phyloP scores from a whole-genome alignment of 345 rosid genomes.

The Psidium friedrichsthalianum region DNA sequence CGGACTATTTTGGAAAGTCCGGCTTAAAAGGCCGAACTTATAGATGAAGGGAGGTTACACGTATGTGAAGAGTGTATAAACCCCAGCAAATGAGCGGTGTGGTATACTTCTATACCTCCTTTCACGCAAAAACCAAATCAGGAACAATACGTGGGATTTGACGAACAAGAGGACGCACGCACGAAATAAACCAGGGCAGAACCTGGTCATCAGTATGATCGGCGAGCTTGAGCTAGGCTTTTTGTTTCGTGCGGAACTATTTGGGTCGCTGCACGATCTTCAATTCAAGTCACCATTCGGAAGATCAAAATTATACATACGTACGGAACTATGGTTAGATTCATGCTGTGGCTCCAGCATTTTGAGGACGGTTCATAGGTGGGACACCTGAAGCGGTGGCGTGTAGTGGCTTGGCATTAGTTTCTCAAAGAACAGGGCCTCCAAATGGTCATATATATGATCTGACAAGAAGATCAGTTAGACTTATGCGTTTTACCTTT shows the following conservation, averaged over 20 bases:
- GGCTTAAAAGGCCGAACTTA: background rate
- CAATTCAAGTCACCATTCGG: background rate
- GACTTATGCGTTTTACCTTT: background rate
- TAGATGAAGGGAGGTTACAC: background rate
- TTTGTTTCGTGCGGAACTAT: background rate
- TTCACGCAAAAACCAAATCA: fast-evolving
- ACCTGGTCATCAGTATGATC: background rate
- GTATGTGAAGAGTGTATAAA: background rate
- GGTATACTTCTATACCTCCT: background rate
- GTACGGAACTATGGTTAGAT: background rate
- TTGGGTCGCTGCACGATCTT: background rate
- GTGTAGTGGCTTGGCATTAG: background rate
- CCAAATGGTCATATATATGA: background rate
- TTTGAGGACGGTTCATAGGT: background rate
- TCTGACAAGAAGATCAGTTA: background rate
- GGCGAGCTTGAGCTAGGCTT: background rate
- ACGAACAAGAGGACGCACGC: fast-evolving
- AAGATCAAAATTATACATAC: background rate
- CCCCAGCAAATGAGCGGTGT: fast-evolving
- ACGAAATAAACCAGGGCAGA: background rate
- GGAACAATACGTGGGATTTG: background rate
- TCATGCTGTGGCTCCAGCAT: background rate
- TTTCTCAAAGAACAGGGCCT: background rate
- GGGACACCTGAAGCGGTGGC: background rate
- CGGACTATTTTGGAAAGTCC: background rate